Evolutionary conservation across 2,329 filamentous ascomycete species (phyloP).

Genomic region (Magnaporthiopsis incrustans): DNA sequence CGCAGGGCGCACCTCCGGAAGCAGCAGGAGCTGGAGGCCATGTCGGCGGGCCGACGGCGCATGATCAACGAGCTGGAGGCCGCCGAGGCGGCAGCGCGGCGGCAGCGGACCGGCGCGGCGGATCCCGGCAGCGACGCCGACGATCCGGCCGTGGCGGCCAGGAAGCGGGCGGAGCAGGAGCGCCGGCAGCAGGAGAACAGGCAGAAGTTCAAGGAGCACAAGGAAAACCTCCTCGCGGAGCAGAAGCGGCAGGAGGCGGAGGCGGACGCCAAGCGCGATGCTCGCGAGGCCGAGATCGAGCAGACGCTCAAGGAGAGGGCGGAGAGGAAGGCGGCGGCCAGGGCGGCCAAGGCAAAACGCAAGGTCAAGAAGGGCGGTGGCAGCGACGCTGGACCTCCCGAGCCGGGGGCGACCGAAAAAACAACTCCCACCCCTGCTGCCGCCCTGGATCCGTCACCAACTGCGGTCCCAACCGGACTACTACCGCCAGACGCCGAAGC

Average conservation of each 20-base stretch:
- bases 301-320: constrained; percentile 33
- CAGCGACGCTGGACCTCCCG: background rate
- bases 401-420: background rate
- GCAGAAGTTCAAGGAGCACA: constrained; percentile 31
- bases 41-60: constrained; percentile 63
- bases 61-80: constrained; percentile 84
- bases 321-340: constrained; percentile 27
- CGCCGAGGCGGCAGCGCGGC: constrained; percentile 53
- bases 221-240: constrained; percentile 29
- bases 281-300: constrained; percentile 35
- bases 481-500: background rate
- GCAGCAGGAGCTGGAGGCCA: constrained; percentile 61
- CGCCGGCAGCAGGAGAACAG: constrained; percentile 24
- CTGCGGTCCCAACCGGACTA: background rate
- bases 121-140: background rate
- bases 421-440: background rate
- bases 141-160: constrained; percentile 9
- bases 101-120: background rate
- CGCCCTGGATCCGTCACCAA: background rate
- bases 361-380: background rate
- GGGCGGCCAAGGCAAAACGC: constrained; percentile 18
- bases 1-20: constrained; percentile 64
- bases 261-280: constrained; percentile 34
- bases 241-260: constrained; percentile 30
- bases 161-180: constrained; percentile 17